phyloP scores from a whole-genome alignment of 2,329 filamentous ascomycete genomes.

The Botrytis galanthina region DNA sequence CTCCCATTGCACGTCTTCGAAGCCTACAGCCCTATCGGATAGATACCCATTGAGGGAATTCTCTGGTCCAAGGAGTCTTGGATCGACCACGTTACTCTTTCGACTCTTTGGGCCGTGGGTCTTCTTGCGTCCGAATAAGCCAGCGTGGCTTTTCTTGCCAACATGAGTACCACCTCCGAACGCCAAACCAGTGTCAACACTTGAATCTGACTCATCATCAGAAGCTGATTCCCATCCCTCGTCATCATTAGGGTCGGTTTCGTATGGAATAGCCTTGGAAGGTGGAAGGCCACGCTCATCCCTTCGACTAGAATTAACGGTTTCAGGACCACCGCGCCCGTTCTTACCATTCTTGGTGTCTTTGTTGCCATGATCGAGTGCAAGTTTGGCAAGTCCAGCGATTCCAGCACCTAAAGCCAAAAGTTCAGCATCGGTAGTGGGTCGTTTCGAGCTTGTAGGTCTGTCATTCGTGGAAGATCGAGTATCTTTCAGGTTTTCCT shows the following conservation, averaged over 20 bases:
- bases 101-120: slow-evolving; percentile 37
- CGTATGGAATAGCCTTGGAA: slow-evolving; percentile 36
- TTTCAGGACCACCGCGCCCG: slow-evolving; percentile 19
- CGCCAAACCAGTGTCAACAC: slow-evolving; percentile 56
- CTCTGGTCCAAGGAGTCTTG: slow-evolving; percentile 56
- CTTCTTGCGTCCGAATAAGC: slow-evolving; percentile 35
- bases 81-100: slow-evolving; percentile 55
- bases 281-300: slow-evolving; percentile 31
- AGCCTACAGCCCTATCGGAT: slow-evolving; percentile 53
- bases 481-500: slow-evolving; percentile 15
- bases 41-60: slow-evolving; percentile 60
- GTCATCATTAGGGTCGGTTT: slow-evolving; percentile 42
- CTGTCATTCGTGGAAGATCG: slow-evolving; percentile 36
- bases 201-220: slow-evolving; percentile 51
- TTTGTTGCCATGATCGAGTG: slow-evolving; percentile 41
- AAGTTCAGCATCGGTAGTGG: slow-evolving; percentile 46
- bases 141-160: slow-evolving; percentile 31
- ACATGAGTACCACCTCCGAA: slow-evolving; percentile 49
- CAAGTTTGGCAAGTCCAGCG: slow-evolving; percentile 47
- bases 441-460: slow-evolving; percentile 12
- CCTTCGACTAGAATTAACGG: slow-evolving; percentile 23
- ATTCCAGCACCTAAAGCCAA: slow-evolving; percentile 48
- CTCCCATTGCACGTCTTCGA: slow-evolving; percentile 43
- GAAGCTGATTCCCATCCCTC: slow-evolving; percentile 60
- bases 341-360: slow-evolving; percentile 39